A percentile compares a stretch with the other conserved stretches of the same genome.
phyloP scores from a whole-genome alignment of 2,329 filamentous ascomycete species.

The Teratosphaeria viscida region DNA sequence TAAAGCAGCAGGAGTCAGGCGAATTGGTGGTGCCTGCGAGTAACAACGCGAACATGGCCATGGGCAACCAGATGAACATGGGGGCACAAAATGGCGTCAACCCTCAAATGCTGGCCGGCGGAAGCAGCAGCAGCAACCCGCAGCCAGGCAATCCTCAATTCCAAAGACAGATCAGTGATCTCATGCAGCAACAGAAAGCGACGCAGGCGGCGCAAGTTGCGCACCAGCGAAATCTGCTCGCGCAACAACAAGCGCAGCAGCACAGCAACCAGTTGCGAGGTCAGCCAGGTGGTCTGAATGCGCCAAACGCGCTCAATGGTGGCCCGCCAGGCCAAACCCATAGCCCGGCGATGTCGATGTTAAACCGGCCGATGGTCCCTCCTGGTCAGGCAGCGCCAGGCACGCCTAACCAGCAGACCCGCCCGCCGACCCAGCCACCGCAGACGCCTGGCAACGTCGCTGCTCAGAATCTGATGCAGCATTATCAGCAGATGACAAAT shows the following conservation, averaged over 20 bases:
- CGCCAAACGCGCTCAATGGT: conserved; percentile 29
- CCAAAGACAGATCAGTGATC: conserved; percentile 30
- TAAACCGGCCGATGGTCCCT: conserved; percentile 38
- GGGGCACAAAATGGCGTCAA: conserved; percentile 16
- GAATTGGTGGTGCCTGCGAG: conserved; percentile 55
- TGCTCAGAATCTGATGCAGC: conserved; percentile 16
- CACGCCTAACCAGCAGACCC: conserved; percentile 22
- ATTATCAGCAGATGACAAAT: conserved; percentile 22
- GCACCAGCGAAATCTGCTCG: conserved; percentile 23
- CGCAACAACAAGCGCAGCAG: conserved; percentile 31
- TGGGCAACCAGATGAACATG: conserved; percentile 16
- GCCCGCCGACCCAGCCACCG: conserved; percentile 15
- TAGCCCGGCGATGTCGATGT: conserved; percentile 39
- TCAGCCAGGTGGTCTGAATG: conserved; percentile 37
- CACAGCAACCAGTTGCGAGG: conserved; percentile 34
- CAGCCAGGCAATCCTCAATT: conserved; percentile 12
- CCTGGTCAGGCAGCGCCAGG: conserved; percentile 30
- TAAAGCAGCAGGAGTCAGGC: conserved; percentile 50
- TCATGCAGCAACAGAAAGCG: conserved; percentile 29
- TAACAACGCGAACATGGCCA: conserved; percentile 34
- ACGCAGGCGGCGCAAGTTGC: conserved; percentile 15
- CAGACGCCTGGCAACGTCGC: conserved; percentile 16
- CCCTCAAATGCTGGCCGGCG: conserved; percentile 25
- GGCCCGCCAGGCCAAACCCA: conserved; percentile 15
- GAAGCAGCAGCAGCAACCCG: conserved; percentile 8